Base-by-base conservation (phyloP, 768 basidiomycete genomes). In the Kwoniella mangroviensis region DNA sequence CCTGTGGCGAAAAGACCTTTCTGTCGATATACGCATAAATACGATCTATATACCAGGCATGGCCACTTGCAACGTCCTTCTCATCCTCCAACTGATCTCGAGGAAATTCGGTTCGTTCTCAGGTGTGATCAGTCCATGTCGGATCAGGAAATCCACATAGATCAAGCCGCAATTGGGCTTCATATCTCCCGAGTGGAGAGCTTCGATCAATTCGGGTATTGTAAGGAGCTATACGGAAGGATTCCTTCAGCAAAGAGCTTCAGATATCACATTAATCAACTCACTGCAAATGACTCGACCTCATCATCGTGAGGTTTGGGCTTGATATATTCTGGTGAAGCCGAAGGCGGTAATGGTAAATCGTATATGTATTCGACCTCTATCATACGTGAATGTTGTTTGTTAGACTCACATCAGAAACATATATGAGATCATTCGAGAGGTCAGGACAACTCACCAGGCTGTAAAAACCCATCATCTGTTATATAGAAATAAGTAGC, bases 101-200 rank as follows among this genome's bases (percentile, higher is more conserved):
- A 91, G 84, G 78, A 87, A 95, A 69, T 92, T 86, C 1, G 91
- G 89, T 79, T 98, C 97, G 69, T 90, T 92, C 70, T 96, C 94
- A 0, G 93, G 88, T 0, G 93, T 95, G 62, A 98, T 85, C 70
- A 90, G 86, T 0, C 94, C 94, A 68, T 91, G 89, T 1, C 95
- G 88, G 60, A 98, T 87, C 82, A 98, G 87, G 69, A 98, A 90
- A 82, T 98, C 95, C 56, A 98, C 85, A 58, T 98, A 84, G 17
- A 94, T 93, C 3, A 92, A 75, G 4, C 91, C 93, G 75, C 93
- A 97, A 77, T 99, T 98, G 1, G 93, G 87, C 83, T 99, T 99
- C 87, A 99, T 98, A 26, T 90, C 82, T 0, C 90, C 90, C 9
- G 84, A 82, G 40, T 87, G 88, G 84, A 98, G 88, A 62, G 87